These are phyloP conservation scores for Jamesozyma rosinii DNA, from an alignment of 805 yeast species.

Conservation along the genomic window DNA sequence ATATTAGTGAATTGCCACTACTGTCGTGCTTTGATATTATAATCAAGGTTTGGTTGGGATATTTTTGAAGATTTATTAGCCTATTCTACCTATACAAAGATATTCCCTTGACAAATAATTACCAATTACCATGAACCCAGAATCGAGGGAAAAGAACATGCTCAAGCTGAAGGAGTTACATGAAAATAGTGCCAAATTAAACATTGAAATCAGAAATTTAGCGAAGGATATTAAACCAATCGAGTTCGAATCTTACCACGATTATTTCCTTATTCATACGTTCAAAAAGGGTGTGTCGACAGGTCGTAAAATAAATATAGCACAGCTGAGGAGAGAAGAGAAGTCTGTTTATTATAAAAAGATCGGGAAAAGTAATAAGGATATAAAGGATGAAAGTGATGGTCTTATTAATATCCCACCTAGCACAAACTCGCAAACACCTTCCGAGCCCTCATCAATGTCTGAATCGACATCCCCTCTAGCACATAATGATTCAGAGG, in stretches of 20 bases:
- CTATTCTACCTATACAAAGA: no score
- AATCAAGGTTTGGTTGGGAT: no score
- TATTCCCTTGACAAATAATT: no score
- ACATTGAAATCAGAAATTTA: constrained; percentile 9
- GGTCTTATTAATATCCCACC: constrained; percentile 4
- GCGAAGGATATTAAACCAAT: constrained; percentile 14
- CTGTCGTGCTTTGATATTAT: not conserved
- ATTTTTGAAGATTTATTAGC: no score
- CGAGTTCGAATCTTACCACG: constrained; percentile 30
- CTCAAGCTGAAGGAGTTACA: constrained; percentile 6
- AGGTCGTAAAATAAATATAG: constrained; percentile 28
- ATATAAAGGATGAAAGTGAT: not conserved
- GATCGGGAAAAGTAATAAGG: constrained; percentile 10
- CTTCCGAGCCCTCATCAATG: not conserved
- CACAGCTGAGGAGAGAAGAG: constrained; percentile 21
- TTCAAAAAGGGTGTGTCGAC: constrained; percentile 27
- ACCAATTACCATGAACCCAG: not conserved
- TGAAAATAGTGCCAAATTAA: constrained; percentile 6
- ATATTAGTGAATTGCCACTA: not conserved
- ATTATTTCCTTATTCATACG: constrained; percentile 21
- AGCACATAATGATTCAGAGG: not conserved
- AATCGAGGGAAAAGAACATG: not conserved
- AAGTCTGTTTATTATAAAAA: constrained; percentile 22
- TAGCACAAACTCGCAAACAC: constrained; percentile 2
- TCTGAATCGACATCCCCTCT: not conserved